A percentile compares a stretch with the other conserved stretches of the same genome.
Evolutionary conservation across 331 rosid species (phyloP).

Genomic region (Ulmus americana): DNA sequence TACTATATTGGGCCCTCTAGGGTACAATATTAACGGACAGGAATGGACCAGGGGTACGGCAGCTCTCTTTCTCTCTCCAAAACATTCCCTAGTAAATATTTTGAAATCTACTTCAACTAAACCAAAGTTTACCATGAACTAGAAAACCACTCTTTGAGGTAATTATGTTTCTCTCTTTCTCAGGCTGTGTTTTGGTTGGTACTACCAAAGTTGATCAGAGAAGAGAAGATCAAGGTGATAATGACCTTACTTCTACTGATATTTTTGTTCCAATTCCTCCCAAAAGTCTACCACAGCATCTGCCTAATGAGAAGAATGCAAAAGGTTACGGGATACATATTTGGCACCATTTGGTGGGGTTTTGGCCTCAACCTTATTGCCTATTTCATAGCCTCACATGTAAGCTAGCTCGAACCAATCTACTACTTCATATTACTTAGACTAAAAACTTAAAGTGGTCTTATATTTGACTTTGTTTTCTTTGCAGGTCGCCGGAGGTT

Average conservation of each 20-base stretch:
- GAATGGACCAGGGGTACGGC: neutral
- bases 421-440: neutral
- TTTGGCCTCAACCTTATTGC: slow-evolving; percentile 94
- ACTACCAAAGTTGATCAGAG: slow-evolving; percentile 72
- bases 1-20: neutral
- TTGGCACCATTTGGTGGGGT: slow-evolving; percentile 99
- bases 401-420: slow-evolving; percentile 32
- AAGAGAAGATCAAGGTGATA: slow-evolving; percentile 66
- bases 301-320: slow-evolving; percentile 89
- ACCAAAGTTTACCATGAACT: too few species aligned
- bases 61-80: neutral
- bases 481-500: slow-evolving; percentile 88
- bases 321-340: slow-evolving; percentile 93
- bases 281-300: slow-evolving; percentile 88
- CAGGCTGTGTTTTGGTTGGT: slow-evolving; percentile 91
- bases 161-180: slow-evolving; percentile 5
- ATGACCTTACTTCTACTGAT: slow-evolving; percentile 75
- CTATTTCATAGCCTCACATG: slow-evolving; percentile 95
- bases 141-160: too few species aligned
- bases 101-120: too few species aligned
- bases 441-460: neutral
- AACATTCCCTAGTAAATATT: too few species aligned
- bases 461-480: neutral
- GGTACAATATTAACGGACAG: neutral
- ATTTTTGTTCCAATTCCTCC: slow-evolving; percentile 87